These are phyloP conservation scores for Eucalyptus sp. DNA, from an alignment of 345 rosid genomes.

Conservation along the genomic window DNA sequence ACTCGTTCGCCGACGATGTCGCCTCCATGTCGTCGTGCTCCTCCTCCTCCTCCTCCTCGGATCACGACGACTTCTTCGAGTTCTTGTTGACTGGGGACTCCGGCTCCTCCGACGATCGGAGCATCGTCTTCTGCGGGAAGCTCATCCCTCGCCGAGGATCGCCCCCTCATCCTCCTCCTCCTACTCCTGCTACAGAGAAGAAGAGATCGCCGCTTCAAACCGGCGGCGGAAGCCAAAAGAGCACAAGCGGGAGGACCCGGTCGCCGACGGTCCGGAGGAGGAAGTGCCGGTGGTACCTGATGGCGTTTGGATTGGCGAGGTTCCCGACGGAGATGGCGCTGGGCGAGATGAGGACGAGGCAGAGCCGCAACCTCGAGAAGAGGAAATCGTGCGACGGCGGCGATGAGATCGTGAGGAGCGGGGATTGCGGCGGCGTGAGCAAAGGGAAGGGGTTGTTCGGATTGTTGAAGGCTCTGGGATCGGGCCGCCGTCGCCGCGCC, in stretches of 20 bases:
- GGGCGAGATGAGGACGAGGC: conserved; percentile 38
- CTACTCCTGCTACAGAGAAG: not conserved
- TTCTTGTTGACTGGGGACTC: not conserved
- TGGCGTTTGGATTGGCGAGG: conserved; percentile 36
- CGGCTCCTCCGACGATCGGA: not conserved
- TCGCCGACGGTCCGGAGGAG: not conserved
- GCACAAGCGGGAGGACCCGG: not conserved
- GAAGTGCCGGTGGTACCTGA: conserved; percentile 34
- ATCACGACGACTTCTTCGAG: not conserved
- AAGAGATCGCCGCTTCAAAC: not conserved
- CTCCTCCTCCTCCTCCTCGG: not conserved
- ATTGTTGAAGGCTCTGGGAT: conserved; percentile 5
- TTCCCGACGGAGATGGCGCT: conserved; percentile 29
- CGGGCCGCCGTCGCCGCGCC: not conserved
- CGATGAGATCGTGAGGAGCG: conserved; percentile 7
- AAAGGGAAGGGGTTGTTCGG: not conserved
- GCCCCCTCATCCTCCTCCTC: not conserved
- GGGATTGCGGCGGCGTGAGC: not conserved
- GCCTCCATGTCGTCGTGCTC: not conserved
- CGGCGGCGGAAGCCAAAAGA: not conserved
- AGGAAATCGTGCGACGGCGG: not conserved
- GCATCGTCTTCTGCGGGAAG: conserved; percentile 6
- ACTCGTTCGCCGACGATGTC: not conserved
- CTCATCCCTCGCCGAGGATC: not conserved
- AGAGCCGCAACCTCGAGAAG: conserved; percentile 1